Evolutionary conservation across 2,329 filamentous ascomycete species (phyloP).

Genomic region (Colletotrichum somersetense): DNA sequence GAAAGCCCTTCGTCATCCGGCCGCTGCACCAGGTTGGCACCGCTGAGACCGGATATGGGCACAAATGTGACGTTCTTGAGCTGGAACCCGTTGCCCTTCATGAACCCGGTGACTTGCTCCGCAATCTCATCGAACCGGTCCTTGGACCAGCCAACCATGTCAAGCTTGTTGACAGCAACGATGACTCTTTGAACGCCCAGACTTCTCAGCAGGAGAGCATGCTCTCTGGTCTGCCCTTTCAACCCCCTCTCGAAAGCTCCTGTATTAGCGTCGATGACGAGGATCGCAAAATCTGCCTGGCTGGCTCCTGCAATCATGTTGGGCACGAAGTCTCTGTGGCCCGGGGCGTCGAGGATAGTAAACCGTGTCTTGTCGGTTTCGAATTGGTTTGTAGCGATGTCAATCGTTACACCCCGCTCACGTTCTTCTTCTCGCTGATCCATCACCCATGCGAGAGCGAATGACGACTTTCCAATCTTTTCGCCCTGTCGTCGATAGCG

Average conservation of each 20-base stretch:
- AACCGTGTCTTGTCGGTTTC: constrained; percentile 89
- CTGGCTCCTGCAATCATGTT: constrained; percentile 99
- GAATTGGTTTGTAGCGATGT: constrained; percentile 95
- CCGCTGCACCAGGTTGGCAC: constrained; percentile 82
- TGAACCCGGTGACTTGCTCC: constrained; percentile 84
- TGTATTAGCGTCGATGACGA: constrained; percentile 91
- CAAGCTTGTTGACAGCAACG: constrained; percentile 95
- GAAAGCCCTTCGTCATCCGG: constrained; percentile 68
- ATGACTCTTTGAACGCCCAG: constrained; percentile 91
- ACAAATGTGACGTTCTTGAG: constrained; percentile 86
- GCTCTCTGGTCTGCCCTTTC: constrained; percentile 93
- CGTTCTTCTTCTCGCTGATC: constrained; percentile 93
- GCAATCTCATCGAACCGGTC: constrained; percentile 87
- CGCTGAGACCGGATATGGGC: constrained; percentile 88
- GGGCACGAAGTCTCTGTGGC: constrained; percentile 94
- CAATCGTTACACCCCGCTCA: constrained; percentile 91
- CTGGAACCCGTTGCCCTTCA: constrained; percentile 85
- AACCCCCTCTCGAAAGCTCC: constrained; percentile 95
- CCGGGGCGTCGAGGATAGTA: constrained; percentile 95
- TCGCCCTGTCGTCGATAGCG: constrained; percentile 91
- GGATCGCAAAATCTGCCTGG: constrained; percentile 93
- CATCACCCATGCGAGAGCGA: constrained; percentile 96
- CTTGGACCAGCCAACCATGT: constrained; percentile 85
- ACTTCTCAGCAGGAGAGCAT: constrained; percentile 88
- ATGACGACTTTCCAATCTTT: constrained; percentile 92